phyloP scores from a whole-genome alignment of 202 grass and related monocot species.

The Schoenoplectus tabernaemontani region DNA sequence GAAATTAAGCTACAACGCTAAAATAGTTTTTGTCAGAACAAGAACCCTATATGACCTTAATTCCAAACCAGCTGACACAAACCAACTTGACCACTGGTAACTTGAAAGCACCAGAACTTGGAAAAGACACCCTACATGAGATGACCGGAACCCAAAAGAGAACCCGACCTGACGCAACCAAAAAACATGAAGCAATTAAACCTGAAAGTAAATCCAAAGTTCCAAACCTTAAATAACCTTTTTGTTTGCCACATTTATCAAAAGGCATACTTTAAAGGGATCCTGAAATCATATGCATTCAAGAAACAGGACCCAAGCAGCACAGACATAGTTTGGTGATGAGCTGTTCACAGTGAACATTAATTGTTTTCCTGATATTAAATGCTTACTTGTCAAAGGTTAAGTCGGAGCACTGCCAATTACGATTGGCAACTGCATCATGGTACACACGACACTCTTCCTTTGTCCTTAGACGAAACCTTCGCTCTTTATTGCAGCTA shows the following conservation, averaged over 20 bases:
- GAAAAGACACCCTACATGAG: not conserved
- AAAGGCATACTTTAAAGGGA: not conserved
- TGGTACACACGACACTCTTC: conserved; percentile 90
- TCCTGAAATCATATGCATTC: not conserved
- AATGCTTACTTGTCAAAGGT: conserved; percentile 65
- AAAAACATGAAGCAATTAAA: not conserved
- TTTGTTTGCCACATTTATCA: not conserved
- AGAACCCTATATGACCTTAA: not conserved
- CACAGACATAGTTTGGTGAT: not conserved
- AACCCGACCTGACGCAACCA: not conserved
- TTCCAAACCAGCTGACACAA: not conserved
- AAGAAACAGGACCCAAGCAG: not conserved
- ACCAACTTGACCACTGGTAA: not conserved
- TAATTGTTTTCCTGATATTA: no score
- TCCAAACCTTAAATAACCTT: not conserved
- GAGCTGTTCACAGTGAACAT: no score
- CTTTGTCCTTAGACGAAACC: conserved; percentile 72
- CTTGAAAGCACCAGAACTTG: not conserved
- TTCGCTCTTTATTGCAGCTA: conserved; percentile 68
- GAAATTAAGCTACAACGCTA: not conserved
- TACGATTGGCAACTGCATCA: conserved; percentile 56
- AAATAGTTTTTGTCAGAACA: not conserved
- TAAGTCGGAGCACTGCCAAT: conserved; percentile 69
- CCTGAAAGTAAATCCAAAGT: not conserved
- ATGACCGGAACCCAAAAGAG: not conserved